Evolutionary conservation across 805 yeast genomes (phyloP).

Genomic region (Starmerella tilneyi): DNA sequence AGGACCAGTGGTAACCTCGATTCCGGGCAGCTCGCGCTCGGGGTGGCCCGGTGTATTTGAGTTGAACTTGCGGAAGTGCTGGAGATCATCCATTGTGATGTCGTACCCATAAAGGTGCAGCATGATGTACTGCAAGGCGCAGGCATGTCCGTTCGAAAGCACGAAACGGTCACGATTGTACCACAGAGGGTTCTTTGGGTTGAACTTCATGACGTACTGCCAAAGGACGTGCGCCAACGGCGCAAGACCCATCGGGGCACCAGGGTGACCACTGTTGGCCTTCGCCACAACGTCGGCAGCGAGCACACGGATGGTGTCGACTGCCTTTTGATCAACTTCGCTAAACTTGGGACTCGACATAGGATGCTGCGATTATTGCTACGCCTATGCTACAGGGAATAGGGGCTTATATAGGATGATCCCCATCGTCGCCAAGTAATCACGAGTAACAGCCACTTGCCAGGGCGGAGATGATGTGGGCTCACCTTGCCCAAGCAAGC

Average conservation of each 20-base stretch:
- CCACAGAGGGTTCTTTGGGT: conserved; percentile 89
- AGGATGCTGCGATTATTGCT: not conserved
- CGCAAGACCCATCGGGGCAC: conserved; percentile 97
- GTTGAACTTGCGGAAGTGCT: conserved; percentile 77
- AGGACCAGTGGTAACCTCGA: conserved; percentile 97
- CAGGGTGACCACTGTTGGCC: conserved; percentile 97
- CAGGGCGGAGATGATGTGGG: not conserved
- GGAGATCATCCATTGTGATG: conserved; percentile 71
- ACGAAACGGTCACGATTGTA: conserved; percentile 92
- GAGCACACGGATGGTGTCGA: conserved; percentile 79
- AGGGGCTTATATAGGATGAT: not conserved
- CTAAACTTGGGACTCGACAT: conserved; percentile 31
- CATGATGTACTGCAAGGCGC: conserved; percentile 76
- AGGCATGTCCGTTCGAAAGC: conserved; percentile 92
- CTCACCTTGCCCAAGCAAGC: conserved; percentile 4
- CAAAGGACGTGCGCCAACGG: conserved; percentile 86
- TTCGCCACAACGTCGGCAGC: conserved; percentile 77
- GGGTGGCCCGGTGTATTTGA: conserved; percentile 98
- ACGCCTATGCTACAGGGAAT: too few relatives aligned
- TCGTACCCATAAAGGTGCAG: conserved; percentile 80
- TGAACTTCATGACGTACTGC: conserved; percentile 64
- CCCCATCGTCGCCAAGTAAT: not conserved
- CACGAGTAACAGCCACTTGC: conserved; percentile 9
- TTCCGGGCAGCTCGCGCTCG: conserved; percentile 80
- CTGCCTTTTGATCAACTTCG: conserved; percentile 61